Conservation (phyloP, 169 alveolate species). For the Plasmodium malariae region DNA sequence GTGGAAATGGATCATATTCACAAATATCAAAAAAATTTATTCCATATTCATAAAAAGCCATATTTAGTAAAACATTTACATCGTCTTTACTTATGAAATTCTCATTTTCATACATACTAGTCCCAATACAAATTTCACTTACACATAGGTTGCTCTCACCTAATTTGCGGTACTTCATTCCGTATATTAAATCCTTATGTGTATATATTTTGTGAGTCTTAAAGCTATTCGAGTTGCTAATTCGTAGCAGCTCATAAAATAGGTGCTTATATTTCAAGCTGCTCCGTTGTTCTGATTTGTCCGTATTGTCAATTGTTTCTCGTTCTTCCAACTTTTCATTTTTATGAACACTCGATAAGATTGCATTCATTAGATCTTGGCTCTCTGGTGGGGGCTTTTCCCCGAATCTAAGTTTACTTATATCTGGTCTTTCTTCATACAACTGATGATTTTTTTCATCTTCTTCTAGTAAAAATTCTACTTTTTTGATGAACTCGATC, state of each 20-base stretch:
- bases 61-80: slow-evolving; percentile 83
- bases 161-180: slow-evolving; percentile 81
- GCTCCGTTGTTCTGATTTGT: too few relatives aligned
- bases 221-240: slow-evolving; percentile 58
- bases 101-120: slow-evolving; percentile 85
- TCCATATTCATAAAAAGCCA: slow-evolving; percentile 87
- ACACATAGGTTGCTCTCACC: slow-evolving; percentile 86
- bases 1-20: slow-evolving; percentile 89
- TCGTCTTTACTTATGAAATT: slow-evolving; percentile 85
- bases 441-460: slow-evolving; percentile 43
- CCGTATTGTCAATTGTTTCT: slow-evolving; percentile 4
- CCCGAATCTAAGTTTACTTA: slow-evolving; percentile 39
- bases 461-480: slow-evolving; percentile 46
- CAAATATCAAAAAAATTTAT: slow-evolving; percentile 87
- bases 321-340: neutral
- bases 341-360: slow-evolving; percentile 29
- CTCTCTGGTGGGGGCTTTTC: slow-evolving; percentile 65
- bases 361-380: slow-evolving; percentile 32
- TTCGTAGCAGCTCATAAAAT: slow-evolving; percentile 54
- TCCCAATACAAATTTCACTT: slow-evolving; percentile 87
- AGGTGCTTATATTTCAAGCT: slow-evolving; percentile 39
- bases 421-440: slow-evolving; percentile 49
- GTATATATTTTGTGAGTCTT: slow-evolving; percentile 61
- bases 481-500: slow-evolving; percentile 54
- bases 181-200: slow-evolving; percentile 70